Percentiles rank a stretch among this genome's conserved stretches.
These are phyloP conservation scores for Sanguinoderma infundibulare DNA, from an alignment of 1,284 basidiomycete genomes.

Conservation along the genomic window DNA sequence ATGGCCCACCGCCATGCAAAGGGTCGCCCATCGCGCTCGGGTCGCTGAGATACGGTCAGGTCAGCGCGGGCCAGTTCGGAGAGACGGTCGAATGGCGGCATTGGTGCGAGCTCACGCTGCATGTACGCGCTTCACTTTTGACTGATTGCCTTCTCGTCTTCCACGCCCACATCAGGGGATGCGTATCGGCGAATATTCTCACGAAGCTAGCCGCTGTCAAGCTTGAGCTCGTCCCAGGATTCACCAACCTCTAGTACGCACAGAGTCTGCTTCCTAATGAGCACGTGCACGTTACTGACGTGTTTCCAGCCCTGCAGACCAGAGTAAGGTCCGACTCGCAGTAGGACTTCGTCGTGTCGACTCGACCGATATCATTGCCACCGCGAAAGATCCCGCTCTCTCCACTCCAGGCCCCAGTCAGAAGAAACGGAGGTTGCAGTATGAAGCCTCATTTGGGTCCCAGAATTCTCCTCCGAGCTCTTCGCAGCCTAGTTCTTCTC, in stretches of 20 bases:
- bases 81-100: slow-evolving; percentile 75
- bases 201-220: slow-evolving; percentile 48
- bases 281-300: background rate
- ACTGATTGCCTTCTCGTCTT: slow-evolving; percentile 9
- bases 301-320: slow-evolving; percentile 53
- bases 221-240: slow-evolving; percentile 52
- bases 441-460: slow-evolving; percentile 28
- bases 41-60: slow-evolving; percentile 64
- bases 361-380: slow-evolving; percentile 50
- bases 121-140: background rate
- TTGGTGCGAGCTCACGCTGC: slow-evolving; percentile 53
- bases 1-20: slow-evolving; percentile 63
- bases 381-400: slow-evolving; percentile 29
- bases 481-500: slow-evolving; percentile 21
- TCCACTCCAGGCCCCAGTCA: slow-evolving; percentile 31
- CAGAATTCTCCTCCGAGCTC: slow-evolving; percentile 18
- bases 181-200: slow-evolving; percentile 65
- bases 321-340: slow-evolving; percentile 63
- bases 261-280: background rate
- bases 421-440: slow-evolving; percentile 42
- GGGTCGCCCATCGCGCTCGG: slow-evolving; percentile 57
- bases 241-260: slow-evolving; percentile 51
- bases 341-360: slow-evolving; percentile 56
- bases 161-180: slow-evolving; percentile 55
- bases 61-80: slow-evolving; percentile 48